Evolutionary conservation across 2,329 filamentous ascomycete genomes (phyloP).

Genomic region (Endothia cerciana): DNA sequence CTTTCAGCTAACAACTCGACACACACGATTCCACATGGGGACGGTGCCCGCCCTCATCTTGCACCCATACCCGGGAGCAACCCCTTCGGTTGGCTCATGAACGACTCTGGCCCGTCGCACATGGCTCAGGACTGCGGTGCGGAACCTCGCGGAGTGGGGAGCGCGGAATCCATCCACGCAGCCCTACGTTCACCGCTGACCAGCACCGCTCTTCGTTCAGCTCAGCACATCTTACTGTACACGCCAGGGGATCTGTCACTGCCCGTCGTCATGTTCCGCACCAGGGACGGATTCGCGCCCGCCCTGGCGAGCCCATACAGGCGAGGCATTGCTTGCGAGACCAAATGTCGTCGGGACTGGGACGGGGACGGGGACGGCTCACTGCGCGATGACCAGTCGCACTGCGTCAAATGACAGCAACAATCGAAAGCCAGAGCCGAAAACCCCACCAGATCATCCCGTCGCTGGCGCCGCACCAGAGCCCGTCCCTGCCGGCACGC

Average conservation of each 20-base stretch:
- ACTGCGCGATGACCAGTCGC: background rate
- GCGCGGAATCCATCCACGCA: constrained; percentile 4
- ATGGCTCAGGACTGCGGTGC: constrained; percentile 16
- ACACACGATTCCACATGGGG: constrained; percentile 28
- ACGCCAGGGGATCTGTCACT: background rate
- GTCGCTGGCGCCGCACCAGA: constrained; percentile 14
- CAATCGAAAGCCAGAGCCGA: background rate
- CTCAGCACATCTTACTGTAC: background rate
- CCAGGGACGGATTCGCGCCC: background rate
- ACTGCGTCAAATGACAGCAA: constrained; percentile 15
- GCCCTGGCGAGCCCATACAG: background rate
- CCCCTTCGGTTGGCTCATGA: constrained; percentile 4
- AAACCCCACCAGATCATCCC: constrained; percentile 9
- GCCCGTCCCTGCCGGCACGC: constrained; percentile 16
- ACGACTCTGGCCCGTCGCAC: constrained; percentile 11
- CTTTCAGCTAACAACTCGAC: constrained; percentile 28
- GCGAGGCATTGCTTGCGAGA: background rate
- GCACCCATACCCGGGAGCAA: constrained; percentile 9
- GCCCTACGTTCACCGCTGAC: background rate
- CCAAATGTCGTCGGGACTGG: background rate
- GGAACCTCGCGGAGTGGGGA: background rate
- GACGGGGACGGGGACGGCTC: background rate
- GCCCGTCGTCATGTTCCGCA: background rate
- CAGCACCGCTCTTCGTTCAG: background rate
- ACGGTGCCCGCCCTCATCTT: constrained; percentile 6